These are phyloP conservation scores for Cucurbita argyrosperma DNA, from an alignment of 306 rosid species.

Conservation along the genomic window DNA sequence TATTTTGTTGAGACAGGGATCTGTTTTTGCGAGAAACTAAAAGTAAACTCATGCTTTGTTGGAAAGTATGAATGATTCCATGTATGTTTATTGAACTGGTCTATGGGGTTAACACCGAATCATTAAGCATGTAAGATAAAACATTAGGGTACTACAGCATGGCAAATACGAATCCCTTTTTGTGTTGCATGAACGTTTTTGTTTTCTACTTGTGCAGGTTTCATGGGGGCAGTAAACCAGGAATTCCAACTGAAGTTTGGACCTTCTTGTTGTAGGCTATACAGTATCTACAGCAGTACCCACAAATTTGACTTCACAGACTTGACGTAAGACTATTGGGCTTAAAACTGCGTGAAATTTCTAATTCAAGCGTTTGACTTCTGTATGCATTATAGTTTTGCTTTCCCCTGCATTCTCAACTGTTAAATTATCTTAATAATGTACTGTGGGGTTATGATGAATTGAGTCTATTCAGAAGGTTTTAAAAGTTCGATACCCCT, in stretches of 20 bases:
- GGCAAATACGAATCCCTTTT: not conserved
- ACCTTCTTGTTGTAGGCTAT: not conserved
- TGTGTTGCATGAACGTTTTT: not conserved
- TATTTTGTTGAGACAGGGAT: not conserved
- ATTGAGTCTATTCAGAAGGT: not conserved
- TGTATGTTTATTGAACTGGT: not conserved
- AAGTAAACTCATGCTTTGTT: not conserved
- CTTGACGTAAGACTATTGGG: conserved; percentile 4
- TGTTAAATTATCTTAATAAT: not conserved
- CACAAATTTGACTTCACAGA: not conserved
- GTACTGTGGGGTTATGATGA: not conserved
- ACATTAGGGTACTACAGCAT: not conserved
- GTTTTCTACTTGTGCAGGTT: not conserved
- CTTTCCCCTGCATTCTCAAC: not conserved
- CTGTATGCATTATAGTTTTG: not conserved
- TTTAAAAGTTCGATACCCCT: not conserved
- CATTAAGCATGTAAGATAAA: not conserved
- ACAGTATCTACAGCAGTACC: not conserved
- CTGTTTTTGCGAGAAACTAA: not conserved
- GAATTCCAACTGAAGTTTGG: not conserved
- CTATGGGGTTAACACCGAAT: not conserved
- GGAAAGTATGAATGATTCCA: not conserved
- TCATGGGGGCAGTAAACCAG: not conserved
- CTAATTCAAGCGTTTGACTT: not conserved
- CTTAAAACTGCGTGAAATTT: not conserved